Evolutionary conservation across 345 rosid genomes (phyloP).

Genomic region (Salix exigua): DNA sequence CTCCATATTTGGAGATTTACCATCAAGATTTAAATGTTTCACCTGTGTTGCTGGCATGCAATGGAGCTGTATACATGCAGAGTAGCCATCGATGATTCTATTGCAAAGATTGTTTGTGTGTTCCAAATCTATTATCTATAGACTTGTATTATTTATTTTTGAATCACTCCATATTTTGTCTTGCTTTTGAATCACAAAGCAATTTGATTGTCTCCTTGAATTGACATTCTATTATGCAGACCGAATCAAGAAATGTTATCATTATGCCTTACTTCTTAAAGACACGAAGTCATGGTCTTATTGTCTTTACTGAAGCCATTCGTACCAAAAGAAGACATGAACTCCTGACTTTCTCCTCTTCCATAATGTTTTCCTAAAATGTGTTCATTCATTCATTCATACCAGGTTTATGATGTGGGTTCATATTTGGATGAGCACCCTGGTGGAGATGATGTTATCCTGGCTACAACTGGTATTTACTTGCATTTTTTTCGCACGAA

Average conservation of each 20-base stretch:
- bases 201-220: not conserved
- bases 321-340: not conserved
- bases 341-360: not conserved
- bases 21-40: too few relatives aligned
- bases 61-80: too few relatives aligned
- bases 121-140: too few relatives aligned
- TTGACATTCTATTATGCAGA: not conserved
- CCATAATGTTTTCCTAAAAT: not conserved
- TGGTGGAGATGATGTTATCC: constrained; percentile 89
- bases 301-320: not conserved
- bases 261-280: not conserved
- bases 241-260: not conserved
- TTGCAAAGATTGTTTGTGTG: too few relatives aligned
- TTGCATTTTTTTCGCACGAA: not conserved
- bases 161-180: not conserved
- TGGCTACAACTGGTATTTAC: constrained; percentile 57
- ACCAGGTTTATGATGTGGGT: constrained; percentile 78
- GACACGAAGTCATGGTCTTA: not conserved
- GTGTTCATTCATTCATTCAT: not conserved
- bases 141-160: too few relatives aligned
- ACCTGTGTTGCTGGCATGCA: too few relatives aligned
- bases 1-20: too few relatives aligned
- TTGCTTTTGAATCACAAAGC: not conserved
- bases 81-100: too few relatives aligned
- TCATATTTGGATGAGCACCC: constrained; percentile 90